Conservation (phyloP, 164 flowering plant species). For the Stephania yunnanensis region DNA sequence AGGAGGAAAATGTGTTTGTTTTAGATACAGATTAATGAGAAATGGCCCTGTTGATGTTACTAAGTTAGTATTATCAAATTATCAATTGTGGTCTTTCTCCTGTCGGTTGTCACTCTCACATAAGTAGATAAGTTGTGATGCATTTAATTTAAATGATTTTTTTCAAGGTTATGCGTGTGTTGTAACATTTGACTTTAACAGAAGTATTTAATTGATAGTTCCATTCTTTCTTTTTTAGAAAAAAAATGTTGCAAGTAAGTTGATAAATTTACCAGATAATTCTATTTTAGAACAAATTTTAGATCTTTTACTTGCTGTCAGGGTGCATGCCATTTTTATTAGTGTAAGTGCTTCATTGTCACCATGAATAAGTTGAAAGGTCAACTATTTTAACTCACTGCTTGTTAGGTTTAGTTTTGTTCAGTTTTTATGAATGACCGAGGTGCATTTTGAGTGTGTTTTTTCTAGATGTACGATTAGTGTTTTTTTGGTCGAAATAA, state of each 20-base stretch:
- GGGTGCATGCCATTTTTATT: background rate
- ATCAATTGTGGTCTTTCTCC: too few species aligned
- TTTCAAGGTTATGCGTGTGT: too few species aligned
- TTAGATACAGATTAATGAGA: background rate
- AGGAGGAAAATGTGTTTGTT: background rate
- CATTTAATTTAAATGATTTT: too few species aligned
- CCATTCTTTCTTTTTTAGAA: too few species aligned
- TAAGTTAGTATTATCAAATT: background rate
- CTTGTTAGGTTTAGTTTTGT: background rate
- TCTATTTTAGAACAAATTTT: too few species aligned
- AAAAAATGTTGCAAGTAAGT: too few species aligned
- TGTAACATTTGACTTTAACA: too few species aligned
- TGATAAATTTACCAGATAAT: too few species aligned
- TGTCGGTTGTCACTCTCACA: too few species aligned
- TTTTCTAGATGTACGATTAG: background rate
- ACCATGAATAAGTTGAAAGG: background rate
- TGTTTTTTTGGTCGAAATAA: background rate
- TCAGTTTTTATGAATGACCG: background rate
- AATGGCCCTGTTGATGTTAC: background rate
- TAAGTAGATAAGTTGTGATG: too few species aligned
- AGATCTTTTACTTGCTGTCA: background rate
- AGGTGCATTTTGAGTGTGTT: background rate
- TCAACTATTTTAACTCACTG: background rate
- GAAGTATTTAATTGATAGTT: too few species aligned
- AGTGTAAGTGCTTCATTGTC: background rate